Evolutionary conservation across 2,329 filamentous ascomycete genomes (phyloP).

Genomic region (Helotiales sp.): DNA sequence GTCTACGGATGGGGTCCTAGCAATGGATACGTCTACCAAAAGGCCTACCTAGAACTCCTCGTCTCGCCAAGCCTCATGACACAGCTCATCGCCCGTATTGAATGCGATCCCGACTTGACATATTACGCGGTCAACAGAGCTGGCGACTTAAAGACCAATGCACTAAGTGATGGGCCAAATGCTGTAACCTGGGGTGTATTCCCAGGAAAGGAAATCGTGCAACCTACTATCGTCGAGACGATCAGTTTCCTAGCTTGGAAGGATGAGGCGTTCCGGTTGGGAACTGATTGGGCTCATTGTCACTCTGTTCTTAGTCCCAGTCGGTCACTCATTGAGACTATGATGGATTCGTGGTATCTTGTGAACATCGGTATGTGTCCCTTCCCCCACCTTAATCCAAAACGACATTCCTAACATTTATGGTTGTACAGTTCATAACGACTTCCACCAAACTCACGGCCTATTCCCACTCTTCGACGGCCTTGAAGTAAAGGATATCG

Average conservation of each 20-base stretch:
- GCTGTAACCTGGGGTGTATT: conserved; percentile 99
- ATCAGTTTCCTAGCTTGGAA: conserved; percentile 98
- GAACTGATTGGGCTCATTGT: conserved; percentile 92
- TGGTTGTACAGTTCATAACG: conserved; percentile 79
- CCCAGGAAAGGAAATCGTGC: conserved; percentile 98
- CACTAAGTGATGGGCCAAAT: conserved; percentile 84
- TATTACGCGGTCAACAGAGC: conserved; percentile 92
- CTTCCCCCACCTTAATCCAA: conserved; percentile 2
- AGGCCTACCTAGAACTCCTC: conserved; percentile 92
- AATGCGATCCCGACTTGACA: conserved; percentile 79
- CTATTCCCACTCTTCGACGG: conserved; percentile 89
- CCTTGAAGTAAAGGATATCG: conserved; percentile 69
- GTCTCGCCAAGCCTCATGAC: conserved; percentile 80
- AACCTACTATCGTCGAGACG: conserved; percentile 98
- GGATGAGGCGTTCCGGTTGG: conserved; percentile 93
- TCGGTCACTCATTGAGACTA: conserved; percentile 75
- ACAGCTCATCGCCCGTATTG: conserved; percentile 78
- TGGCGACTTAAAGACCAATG: conserved; percentile 83
- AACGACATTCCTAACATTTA: conserved; percentile 34
- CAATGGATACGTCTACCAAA: conserved; percentile 98
- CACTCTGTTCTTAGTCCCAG: conserved; percentile 78
- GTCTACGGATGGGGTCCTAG: conserved; percentile 92
- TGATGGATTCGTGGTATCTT: conserved; percentile 92
- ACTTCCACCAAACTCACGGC: conserved; percentile 83
- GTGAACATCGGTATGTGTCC: conserved; percentile 83